These are phyloP conservation scores for Tremella fuciformis DNA, from an alignment of 768 basidiomycete genomes.

Conservation along the genomic window DNA sequence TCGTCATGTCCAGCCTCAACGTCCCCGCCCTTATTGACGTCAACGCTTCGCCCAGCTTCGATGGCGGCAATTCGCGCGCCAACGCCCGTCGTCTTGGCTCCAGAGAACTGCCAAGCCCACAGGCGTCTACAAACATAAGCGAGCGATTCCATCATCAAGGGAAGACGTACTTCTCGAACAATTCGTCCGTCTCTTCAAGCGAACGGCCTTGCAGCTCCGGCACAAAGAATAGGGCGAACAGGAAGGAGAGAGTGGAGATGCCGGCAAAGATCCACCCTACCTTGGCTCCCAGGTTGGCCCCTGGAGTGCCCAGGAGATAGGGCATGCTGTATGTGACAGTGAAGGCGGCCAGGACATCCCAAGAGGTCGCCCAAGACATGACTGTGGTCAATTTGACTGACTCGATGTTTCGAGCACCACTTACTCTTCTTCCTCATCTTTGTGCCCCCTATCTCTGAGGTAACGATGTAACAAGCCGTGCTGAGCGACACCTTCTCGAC, in stretches of 20 bases:
- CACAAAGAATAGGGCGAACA: slow-evolving; percentile 20
- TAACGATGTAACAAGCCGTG: slow-evolving; percentile 17
- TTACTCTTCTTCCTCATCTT: slow-evolving; percentile 29
- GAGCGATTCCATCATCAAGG: background rate
- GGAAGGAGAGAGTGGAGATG: background rate
- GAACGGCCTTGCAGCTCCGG: slow-evolving; percentile 17
- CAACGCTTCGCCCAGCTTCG: background rate
- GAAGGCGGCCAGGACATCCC: slow-evolving; percentile 20
- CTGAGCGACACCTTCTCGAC: slow-evolving; percentile 24
- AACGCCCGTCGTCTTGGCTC: slow-evolving; percentile 21
- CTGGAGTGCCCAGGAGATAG: slow-evolving; percentile 9
- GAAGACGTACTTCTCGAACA: slow-evolving; percentile 9
- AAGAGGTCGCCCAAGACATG: slow-evolving; percentile 1
- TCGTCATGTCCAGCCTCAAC: too few species aligned
- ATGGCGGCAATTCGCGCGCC: slow-evolving; percentile 14
- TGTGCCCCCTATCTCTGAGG: slow-evolving; percentile 26
- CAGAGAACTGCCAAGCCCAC: slow-evolving; percentile 29
- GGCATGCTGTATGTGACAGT: slow-evolving; percentile 15
- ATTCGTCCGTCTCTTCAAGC: slow-evolving; percentile 23
- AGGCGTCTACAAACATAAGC: background rate
- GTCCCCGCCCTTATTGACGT: background rate
- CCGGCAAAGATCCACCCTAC: too few species aligned
- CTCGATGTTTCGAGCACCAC: too few species aligned
- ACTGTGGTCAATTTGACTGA: background rate
- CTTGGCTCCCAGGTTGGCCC: slow-evolving; percentile 9